phyloP scores from a whole-genome alignment of 768 basidiomycete species.

The Termitomyces sp. region DNA sequence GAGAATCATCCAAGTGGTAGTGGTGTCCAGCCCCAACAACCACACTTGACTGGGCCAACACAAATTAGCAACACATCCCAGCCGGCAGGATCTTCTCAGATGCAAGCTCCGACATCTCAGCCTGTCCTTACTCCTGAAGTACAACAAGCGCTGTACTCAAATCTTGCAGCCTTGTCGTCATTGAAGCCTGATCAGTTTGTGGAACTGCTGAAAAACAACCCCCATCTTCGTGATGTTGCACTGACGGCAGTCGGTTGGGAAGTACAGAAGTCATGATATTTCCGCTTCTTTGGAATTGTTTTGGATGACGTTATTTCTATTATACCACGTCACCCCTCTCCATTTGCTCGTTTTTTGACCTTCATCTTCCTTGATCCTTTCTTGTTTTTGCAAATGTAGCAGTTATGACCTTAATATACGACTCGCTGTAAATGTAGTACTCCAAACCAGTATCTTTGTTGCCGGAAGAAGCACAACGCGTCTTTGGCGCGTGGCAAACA shows the following conservation, averaged over 20 bases:
- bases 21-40: not conserved
- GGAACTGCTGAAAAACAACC: slow-evolving; percentile 30
- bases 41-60: not conserved
- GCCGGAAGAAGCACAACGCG: not conserved
- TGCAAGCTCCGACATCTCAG: slow-evolving; percentile 1
- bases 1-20: not conserved
- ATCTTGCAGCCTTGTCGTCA: slow-evolving; percentile 25
- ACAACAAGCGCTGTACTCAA: slow-evolving; percentile 13
- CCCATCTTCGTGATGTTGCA: slow-evolving; percentile 31
- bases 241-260: slow-evolving; percentile 25
- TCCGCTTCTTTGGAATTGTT: not conserved
- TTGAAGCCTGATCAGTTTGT: slow-evolving; percentile 31
- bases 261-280: slow-evolving; percentile 13
- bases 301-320: not conserved
- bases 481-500: slow-evolving; percentile 8
- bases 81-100: not conserved
- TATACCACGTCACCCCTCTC: not conserved
- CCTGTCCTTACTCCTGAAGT: slow-evolving; percentile 1
- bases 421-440: not conserved
- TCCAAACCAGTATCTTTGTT: not conserved
- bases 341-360: not conserved
- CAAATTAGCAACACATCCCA: not conserved
- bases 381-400: not conserved
- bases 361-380: not conserved
- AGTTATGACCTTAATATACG: not conserved